phyloP scores from a whole-genome alignment of 78 protist species.

The Dictyostelium citrinum region DNA sequence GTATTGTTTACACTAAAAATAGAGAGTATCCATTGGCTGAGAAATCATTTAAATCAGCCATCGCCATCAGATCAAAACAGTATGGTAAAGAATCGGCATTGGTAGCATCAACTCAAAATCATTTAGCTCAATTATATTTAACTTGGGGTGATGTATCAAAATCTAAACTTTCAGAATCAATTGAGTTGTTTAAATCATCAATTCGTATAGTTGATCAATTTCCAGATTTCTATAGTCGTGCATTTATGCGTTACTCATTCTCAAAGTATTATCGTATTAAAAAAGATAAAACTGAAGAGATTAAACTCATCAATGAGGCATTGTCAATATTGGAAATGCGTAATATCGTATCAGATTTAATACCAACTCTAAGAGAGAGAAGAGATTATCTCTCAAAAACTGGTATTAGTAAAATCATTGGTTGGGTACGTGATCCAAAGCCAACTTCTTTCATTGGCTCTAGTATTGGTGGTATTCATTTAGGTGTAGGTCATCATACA shows the following conservation, averaged over 20 bases:
- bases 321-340: conserved; percentile 21
- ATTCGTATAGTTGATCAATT: conserved; percentile 31
- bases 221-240: conserved; percentile 40
- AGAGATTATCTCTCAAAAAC: background rate
- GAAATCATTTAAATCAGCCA: conserved; percentile 20
- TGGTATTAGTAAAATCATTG: background rate
- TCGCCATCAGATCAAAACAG: conserved; percentile 31
- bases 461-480: background rate
- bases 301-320: background rate
- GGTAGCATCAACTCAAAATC: conserved; percentile 38
- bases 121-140: conserved; percentile 34
- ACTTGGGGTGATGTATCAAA: conserved; percentile 15
- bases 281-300: conserved; percentile 38
- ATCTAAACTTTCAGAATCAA: background rate
- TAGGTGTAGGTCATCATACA: background rate
- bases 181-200: background rate
- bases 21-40: conserved; percentile 32
- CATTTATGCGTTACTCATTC: conserved; percentile 12
- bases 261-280: conserved; percentile 18
- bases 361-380: background rate
- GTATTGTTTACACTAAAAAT: conserved; percentile 33
- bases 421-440: background rate
- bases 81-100: conserved; percentile 35
- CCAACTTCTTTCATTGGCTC: background rate
- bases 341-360: conserved; percentile 28